phyloP scores from a whole-genome alignment of 2,329 filamentous ascomycete species.

The Colletotrichum nymphaeae region DNA sequence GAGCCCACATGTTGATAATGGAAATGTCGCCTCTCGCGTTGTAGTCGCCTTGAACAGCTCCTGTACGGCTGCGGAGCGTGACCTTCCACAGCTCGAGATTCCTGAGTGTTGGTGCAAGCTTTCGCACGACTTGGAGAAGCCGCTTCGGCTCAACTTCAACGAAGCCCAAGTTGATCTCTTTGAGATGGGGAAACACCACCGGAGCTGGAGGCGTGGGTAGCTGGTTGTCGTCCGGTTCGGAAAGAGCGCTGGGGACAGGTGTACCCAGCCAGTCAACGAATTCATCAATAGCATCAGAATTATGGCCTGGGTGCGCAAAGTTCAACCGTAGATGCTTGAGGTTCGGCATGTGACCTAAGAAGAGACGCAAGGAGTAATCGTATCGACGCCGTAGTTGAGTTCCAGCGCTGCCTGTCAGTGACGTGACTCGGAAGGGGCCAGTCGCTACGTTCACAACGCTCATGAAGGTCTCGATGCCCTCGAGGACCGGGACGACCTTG shows the following conservation, averaged over 20 bases:
- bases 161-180: slow-evolving; percentile 39
- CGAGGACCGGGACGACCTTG: slow-evolving; percentile 53
- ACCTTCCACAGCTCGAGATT: slow-evolving; percentile 59
- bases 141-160: slow-evolving; percentile 41
- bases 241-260: slow-evolving; percentile 4
- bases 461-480: slow-evolving; percentile 58
- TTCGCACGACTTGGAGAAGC: slow-evolving; percentile 50
- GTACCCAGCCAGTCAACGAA: slow-evolving; percentile 54
- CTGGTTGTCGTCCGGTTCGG: background rate
- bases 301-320: slow-evolving; percentile 43
- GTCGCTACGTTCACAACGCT: slow-evolving; percentile 42
- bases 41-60: background rate
- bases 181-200: slow-evolving; percentile 55
- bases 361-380: slow-evolving; percentile 44
- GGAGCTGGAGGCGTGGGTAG: slow-evolving; percentile 35
- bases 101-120: slow-evolving; percentile 56
- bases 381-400: background rate
- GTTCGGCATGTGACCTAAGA: slow-evolving; percentile 53
- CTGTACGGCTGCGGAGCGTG: slow-evolving; percentile 37
- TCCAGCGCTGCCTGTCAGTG: background rate
- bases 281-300: slow-evolving; percentile 17
- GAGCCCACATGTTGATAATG: slow-evolving; percentile 50
- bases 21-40: slow-evolving; percentile 5
- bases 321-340: slow-evolving; percentile 67
- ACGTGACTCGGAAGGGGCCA: background rate